Evolutionary conservation across 305 asterid species (phyloP).

Genomic region (Ilex paraguariensis): DNA sequence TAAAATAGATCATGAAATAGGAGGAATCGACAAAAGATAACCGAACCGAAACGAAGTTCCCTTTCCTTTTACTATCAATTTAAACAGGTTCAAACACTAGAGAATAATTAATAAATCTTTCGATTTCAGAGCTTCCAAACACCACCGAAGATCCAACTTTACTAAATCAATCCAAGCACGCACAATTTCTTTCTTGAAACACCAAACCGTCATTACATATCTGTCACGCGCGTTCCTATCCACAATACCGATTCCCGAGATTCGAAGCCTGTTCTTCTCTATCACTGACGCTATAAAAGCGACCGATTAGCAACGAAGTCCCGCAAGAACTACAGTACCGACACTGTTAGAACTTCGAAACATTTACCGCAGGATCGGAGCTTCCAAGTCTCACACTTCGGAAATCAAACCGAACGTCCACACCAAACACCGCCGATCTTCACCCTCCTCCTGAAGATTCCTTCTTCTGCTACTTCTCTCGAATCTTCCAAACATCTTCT

Average conservation of each 20-base stretch:
- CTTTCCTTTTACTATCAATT: too few relatives aligned
- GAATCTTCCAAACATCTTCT: background rate
- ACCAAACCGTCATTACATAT: too few relatives aligned
- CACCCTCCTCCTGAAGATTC: slow-evolving; percentile 12
- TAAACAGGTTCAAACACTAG: too few relatives aligned
- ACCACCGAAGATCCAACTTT: too few relatives aligned
- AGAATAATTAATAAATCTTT: slow-evolving; percentile 3
- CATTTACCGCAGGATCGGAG: slow-evolving; percentile 21
- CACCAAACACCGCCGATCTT: slow-evolving; percentile 13
- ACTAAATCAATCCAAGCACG: too few relatives aligned
- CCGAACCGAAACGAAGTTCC: too few relatives aligned
- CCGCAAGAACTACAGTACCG: background rate
- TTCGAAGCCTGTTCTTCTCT: background rate
- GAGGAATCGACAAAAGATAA: too few relatives aligned
- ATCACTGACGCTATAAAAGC: background rate
- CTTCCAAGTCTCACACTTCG: slow-evolving; percentile 14
- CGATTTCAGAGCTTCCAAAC: slow-evolving; percentile 19
- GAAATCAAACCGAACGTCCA: slow-evolving; percentile 8
- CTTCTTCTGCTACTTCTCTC: slow-evolving; percentile 5
- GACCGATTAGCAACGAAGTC: background rate
- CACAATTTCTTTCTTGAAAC: too few relatives aligned
- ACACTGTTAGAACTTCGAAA: background rate
- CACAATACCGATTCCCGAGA: background rate
- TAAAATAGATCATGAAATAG: too few relatives aligned
- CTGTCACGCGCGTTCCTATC: too few relatives aligned